Conservation (phyloP, 1,284 basidiomycete genomes). For the Veloboletus limbatus region DNA sequence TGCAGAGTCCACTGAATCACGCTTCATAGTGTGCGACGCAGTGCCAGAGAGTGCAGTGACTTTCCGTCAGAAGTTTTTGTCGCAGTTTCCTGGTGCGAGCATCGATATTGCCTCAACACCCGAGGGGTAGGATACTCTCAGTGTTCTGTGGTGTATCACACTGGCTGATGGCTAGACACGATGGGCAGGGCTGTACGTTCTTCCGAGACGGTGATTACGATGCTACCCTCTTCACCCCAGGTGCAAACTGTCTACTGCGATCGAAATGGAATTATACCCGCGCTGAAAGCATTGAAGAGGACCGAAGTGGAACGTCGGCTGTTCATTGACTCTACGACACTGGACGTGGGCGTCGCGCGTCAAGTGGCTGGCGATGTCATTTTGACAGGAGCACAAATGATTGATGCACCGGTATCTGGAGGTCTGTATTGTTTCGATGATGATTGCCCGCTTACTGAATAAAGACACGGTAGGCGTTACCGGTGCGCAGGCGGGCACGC, state of each 20-base stretch:
- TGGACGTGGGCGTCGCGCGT: slow-evolving; percentile 75
- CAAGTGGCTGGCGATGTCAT: slow-evolving; percentile 57
- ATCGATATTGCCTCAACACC: slow-evolving; percentile 60
- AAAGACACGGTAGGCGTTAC: slow-evolving; percentile 62
- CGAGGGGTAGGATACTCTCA: slow-evolving; percentile 54
- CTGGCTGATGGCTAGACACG: slow-evolving; percentile 10
- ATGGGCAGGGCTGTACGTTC: slow-evolving; percentile 53
- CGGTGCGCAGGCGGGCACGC: slow-evolving; percentile 80
- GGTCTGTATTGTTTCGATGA: slow-evolving; percentile 47
- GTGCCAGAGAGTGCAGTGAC: slow-evolving; percentile 53
- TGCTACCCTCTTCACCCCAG: slow-evolving; percentile 86
- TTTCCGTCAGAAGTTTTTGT: slow-evolving; percentile 55
- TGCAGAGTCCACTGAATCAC: slow-evolving; percentile 43
- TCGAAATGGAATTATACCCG: slow-evolving; percentile 56
- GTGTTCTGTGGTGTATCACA: slow-evolving; percentile 10
- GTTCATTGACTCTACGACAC: slow-evolving; percentile 85
- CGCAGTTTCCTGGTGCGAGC: slow-evolving; percentile 54
- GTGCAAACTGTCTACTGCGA: slow-evolving; percentile 70
- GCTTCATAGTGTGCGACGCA: slow-evolving; percentile 78
- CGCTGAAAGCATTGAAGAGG: slow-evolving; percentile 45
- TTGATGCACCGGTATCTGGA: slow-evolving; percentile 90
- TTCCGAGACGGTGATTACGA: slow-evolving; percentile 73
- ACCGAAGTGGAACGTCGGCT: slow-evolving; percentile 50
- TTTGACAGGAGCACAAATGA: slow-evolving; percentile 65
- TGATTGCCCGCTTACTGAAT: slow-evolving; percentile 7